phyloP scores from a whole-genome alignment of 2,329 filamentous ascomycete genomes.

The Colletotrichum musicola region DNA sequence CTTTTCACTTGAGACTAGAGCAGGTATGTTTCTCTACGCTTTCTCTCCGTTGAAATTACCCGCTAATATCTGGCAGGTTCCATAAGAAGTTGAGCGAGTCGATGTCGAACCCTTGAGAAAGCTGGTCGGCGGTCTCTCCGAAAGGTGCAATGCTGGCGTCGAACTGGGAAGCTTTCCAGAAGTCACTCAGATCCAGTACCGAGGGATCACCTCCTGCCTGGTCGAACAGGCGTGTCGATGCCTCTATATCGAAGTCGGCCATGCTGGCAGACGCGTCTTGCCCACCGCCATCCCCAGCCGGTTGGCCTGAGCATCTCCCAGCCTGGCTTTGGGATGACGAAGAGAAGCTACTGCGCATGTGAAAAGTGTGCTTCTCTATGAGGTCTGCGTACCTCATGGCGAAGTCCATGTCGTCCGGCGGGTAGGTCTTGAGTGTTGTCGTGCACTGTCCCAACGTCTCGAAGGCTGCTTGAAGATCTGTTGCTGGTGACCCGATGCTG shows the following conservation, averaged over 20 bases:
- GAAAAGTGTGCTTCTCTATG: conserved; percentile 41
- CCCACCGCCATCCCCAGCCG: background rate
- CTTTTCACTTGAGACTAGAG: too few relatives aligned
- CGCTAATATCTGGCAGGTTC: conserved; percentile 19
- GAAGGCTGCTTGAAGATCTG: conserved; percentile 38
- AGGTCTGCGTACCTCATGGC: conserved; percentile 42
- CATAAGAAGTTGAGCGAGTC: conserved; percentile 36
- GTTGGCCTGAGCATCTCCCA: background rate
- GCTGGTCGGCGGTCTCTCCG: conserved; percentile 16
- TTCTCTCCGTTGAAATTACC: background rate
- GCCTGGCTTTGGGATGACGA: background rate
- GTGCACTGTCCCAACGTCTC: conserved; percentile 40
- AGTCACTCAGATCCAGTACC: conserved; percentile 1
- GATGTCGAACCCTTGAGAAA: conserved; percentile 23
- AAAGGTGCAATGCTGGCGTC: conserved; percentile 27
- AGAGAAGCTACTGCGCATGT: conserved; percentile 7
- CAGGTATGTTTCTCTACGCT: too few relatives aligned
- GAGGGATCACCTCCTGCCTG: background rate
- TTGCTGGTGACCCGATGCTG: conserved; percentile 35
- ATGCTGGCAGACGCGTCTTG: background rate
- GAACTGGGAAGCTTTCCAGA: conserved; percentile 19
- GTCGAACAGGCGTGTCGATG: background rate
- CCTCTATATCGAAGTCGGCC: background rate
- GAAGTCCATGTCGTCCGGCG: conserved; percentile 44
- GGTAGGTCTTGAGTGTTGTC: conserved; percentile 26